These are phyloP conservation scores for Raffaelea deltoideospora DNA, from an alignment of 2,329 filamentous ascomycete species.

Conservation along the genomic window DNA sequence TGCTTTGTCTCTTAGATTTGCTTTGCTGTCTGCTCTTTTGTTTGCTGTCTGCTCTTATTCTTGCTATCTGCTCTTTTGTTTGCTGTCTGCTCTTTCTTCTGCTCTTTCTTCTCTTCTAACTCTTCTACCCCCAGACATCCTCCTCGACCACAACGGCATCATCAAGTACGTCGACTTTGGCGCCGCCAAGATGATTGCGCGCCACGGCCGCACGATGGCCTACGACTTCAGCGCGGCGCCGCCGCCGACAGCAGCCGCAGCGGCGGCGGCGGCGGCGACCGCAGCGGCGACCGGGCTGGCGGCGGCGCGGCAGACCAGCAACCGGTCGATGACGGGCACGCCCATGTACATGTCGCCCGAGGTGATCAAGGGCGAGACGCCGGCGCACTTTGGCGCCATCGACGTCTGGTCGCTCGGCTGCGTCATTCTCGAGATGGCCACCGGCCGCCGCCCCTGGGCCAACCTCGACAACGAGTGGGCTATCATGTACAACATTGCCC, in stretches of 20 bases:
- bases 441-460: conserved; percentile 84
- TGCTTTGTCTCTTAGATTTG: neutral
- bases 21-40: neutral
- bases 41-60: neutral
- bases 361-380: conserved; percentile 80
- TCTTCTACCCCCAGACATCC: conserved; percentile 62
- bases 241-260: neutral
- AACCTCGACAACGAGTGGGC: conserved; percentile 98
- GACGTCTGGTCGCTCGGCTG: conserved; percentile 96
- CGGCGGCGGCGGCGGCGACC: conserved; percentile 9
- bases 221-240: conserved; percentile 32
- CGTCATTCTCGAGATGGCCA: conserved; percentile 95
- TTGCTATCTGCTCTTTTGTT: neutral
- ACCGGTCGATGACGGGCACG: conserved; percentile 91
- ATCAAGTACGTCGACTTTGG: conserved; percentile 99
- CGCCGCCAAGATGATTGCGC: conserved; percentile 89
- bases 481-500: conserved; percentile 99
- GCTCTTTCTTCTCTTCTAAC: conserved; percentile 2
- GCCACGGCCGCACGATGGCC: conserved; percentile 76
- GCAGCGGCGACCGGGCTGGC: conserved; percentile 17
- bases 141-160: conserved; percentile 92
- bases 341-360: conserved; percentile 99
- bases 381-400: conserved; percentile 69
- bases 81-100: neutral
- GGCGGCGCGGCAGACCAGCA: conserved; percentile 30